Evolutionary conservation across 805 yeast species (phyloP), one percentile per base, ranked within the genome.

Genomic region (Metschnikowia similis): DNA sequence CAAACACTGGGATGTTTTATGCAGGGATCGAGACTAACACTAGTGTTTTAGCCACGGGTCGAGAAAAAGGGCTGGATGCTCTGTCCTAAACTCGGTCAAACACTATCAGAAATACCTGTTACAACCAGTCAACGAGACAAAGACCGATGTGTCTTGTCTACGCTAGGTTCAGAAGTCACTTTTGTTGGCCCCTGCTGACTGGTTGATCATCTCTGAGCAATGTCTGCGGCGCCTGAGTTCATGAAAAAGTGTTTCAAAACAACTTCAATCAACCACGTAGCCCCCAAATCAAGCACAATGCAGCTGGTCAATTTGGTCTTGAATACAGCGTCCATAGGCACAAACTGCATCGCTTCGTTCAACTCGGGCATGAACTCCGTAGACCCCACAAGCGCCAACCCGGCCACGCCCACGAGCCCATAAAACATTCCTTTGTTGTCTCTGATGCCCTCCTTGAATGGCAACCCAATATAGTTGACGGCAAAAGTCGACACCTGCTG

Each of bases 401-500:
- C 89, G 26, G 96, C 86, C 57, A 92, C 97, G 57, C 96, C 96
- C 35, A 92, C 65, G 50, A 94, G 77, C 26, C 99, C 99, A 60
- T 89, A 92, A 72, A 86, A 92, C 98, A 94, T 94, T 57, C 97
- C 98, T 70, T 85, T 87, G 72, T 94, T 94, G 67, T 87, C 96
- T 48, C 75, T 76, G 60, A 94, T 86, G 50, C 89, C 82, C 72
- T 94, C 96, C 67, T 96, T 85, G 75, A 94, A 94, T 49, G 99
- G 99, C 59, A 87, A 84, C 48, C 99, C 99, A 74, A 89, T 96
- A 70, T 94, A 94, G 72, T 94, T 94, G 51, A 94, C 97, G 17
- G 97, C 97, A 75, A 91, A 94, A 0, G 99, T 94, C 13, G 97
- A 89, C 47, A 94, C 96, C 70, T 94, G 97, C 75, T 94, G 98